Percentiles rank a stretch among this genome's conserved stretches.
Evolutionary conservation across 306 rosid species (phyloP).

Genomic region (Fragaria vesca): DNA sequence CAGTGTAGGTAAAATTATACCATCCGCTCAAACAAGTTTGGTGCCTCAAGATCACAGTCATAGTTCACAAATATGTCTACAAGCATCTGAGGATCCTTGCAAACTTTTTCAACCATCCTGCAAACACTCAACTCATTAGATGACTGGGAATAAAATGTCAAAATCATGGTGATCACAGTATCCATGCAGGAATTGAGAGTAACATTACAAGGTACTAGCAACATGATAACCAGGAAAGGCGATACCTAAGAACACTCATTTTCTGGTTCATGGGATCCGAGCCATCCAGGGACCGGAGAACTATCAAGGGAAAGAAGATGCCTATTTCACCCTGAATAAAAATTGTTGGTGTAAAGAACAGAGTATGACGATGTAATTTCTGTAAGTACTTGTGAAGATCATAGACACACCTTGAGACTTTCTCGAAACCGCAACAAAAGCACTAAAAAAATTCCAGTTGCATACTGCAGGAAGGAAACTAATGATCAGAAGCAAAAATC

Average conservation of each 20-base stretch:
- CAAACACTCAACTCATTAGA: slow-evolving; percentile 34
- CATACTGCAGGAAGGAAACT: slow-evolving; percentile 69
- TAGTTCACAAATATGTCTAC: slow-evolving; percentile 98
- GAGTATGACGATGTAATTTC: slow-evolving; percentile 17
- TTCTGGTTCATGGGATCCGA: slow-evolving; percentile 77
- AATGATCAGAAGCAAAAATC: slow-evolving; percentile 26
- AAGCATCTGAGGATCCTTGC: slow-evolving; percentile 96
- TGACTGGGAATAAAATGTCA: slow-evolving; percentile 24
- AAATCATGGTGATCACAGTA: slow-evolving; percentile 8
- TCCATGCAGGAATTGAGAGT: slow-evolving; percentile 9
- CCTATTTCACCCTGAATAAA: slow-evolving; percentile 96
- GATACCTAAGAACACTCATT: slow-evolving; percentile 85
- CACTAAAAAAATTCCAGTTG: slow-evolving; percentile 87
- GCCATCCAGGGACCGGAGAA: slow-evolving; percentile 88
- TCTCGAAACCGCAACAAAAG: slow-evolving; percentile 95
- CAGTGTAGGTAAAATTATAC: slow-evolving; percentile 37
- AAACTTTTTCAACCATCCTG: slow-evolving; percentile 96
- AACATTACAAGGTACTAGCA: slow-evolving; percentile 12
- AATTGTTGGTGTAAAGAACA: slow-evolving; percentile 28
- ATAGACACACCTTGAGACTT: slow-evolving; percentile 85
- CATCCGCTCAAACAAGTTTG: slow-evolving; percentile 97
- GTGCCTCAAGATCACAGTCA: slow-evolving; percentile 99
- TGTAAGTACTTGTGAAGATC: slow-evolving; percentile 29
- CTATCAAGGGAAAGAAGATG: slow-evolving; percentile 91
- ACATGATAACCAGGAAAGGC: slow-evolving; percentile 33